Evolutionary conservation across 768 basidiomycete species (phyloP).

Genomic region (Phlebiopsis flavidoalba): DNA sequence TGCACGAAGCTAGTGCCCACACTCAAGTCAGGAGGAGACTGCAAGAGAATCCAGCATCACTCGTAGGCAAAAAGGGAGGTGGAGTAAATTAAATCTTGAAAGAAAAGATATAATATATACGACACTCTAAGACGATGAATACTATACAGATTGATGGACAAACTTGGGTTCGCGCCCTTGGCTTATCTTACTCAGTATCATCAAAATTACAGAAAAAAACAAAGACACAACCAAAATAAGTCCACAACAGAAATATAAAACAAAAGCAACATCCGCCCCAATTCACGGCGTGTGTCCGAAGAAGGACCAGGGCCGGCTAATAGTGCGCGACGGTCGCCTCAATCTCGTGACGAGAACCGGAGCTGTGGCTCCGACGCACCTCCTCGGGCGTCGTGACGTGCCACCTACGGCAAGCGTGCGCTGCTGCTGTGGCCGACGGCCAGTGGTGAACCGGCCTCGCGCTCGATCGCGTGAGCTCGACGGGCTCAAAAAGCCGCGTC

Average conservation of each 20-base stretch:
- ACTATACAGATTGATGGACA: neutral
- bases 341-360: conserved; percentile 44
- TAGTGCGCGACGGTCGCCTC: conserved; percentile 7
- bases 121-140: neutral
- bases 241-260: neutral
- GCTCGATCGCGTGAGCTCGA: conserved; percentile 59
- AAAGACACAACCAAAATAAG: neutral
- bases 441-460: conserved; percentile 80
- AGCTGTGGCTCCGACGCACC: conserved; percentile 76
- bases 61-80: neutral
- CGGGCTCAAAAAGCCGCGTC: conserved; percentile 31
- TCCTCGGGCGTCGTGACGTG: conserved; percentile 88
- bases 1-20: too few relatives aligned
- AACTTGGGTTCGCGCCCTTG: neutral
- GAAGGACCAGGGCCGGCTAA: conserved; percentile 13
- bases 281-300: neutral
- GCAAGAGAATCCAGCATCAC: too few relatives aligned
- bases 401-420: conserved; percentile 88
- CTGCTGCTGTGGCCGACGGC: conserved; percentile 86
- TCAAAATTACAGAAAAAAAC: too few relatives aligned
- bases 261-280: neutral
- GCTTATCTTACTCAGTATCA: neutral
- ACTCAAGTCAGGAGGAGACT: too few relatives aligned
- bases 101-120: neutral
- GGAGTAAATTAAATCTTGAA: neutral